These are phyloP conservation scores for Aspergillus intermedius DNA, from an alignment of 2,329 filamentous ascomycete species.

Conservation along the genomic window DNA sequence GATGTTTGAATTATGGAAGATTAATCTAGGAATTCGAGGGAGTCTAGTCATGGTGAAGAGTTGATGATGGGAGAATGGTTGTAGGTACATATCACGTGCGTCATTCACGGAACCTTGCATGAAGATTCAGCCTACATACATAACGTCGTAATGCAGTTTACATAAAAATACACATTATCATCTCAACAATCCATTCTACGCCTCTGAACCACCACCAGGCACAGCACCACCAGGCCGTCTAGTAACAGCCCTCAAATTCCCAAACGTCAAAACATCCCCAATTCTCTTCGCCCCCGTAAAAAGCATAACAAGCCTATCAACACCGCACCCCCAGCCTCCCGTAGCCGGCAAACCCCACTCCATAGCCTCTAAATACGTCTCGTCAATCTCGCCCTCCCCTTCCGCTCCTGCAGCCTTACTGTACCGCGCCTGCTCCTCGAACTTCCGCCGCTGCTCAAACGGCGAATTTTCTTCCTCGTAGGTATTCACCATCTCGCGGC, in stretches of 20 bases:
- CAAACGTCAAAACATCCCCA: slow-evolving; percentile 80
- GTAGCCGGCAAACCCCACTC: slow-evolving; percentile 92
- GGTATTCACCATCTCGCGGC: slow-evolving; percentile 84
- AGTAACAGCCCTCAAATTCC: slow-evolving; percentile 59
- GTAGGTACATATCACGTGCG: background rate
- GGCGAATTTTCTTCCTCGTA: slow-evolving; percentile 98
- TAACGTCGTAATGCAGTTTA: background rate
- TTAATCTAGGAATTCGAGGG: background rate
- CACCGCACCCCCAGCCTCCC: slow-evolving; percentile 90
- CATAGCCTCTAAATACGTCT: slow-evolving; percentile 75
- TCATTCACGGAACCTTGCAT: background rate
- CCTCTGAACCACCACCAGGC: background rate
- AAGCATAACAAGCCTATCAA: slow-evolving; percentile 88
- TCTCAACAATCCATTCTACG: too few species aligned
- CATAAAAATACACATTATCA: background rate
- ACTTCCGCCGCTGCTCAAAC: slow-evolving; percentile 76
- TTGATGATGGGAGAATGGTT: background rate
- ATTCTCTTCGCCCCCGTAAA: slow-evolving; percentile 74
- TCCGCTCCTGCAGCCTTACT: slow-evolving; percentile 38
- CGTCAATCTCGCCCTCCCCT: slow-evolving; percentile 54
- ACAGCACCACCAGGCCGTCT: slow-evolving; percentile 11
- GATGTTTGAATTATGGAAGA: background rate
- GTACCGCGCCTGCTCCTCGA: slow-evolving; percentile 53
- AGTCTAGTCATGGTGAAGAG: background rate
- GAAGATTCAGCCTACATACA: too few species aligned